Evolutionary conservation across 2,329 filamentous ascomycete genomes (phyloP).

Genomic region (Sporothrix phasma): DNA sequence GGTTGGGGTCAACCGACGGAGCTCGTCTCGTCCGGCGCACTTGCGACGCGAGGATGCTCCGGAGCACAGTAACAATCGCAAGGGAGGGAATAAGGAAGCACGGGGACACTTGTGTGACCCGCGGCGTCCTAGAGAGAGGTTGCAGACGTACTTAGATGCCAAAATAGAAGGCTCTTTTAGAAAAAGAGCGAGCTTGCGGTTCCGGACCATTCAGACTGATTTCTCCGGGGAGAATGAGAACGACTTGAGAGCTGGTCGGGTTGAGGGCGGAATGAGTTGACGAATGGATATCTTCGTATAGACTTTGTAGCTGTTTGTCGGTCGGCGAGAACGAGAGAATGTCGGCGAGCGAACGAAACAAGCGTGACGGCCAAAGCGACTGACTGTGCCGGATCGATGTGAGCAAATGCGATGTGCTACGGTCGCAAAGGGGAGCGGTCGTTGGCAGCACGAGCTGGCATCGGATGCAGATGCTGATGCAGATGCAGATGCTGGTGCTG

Average conservation of each 20-base stretch:
- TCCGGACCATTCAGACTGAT: constrained; percentile 15
- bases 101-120: not conserved
- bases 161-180: constrained; percentile 11
- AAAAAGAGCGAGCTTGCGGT: constrained; percentile 13
- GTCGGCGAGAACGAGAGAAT: not conserved
- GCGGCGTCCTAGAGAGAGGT: not conserved
- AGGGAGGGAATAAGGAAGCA: not conserved
- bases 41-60: not conserved
- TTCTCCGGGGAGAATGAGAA: not conserved
- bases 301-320: not conserved
- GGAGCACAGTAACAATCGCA: not conserved
- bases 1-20: not conserved
- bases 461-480: not conserved
- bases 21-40: not conserved
- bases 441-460: constrained; percentile 4
- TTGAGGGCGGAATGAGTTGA: not conserved
- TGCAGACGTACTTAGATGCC: constrained; percentile 14
- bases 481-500: no score
- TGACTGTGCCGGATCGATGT: not conserved
- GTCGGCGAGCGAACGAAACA: not conserved
- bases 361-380: not conserved
- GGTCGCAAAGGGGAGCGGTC: constrained; percentile 2
- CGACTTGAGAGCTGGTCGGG: not conserved
- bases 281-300: not conserved
- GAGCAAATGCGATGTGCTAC: not conserved